These are phyloP conservation scores for Leptographium flavum DNA, from an alignment of 2,329 filamentous ascomycete genomes.

Conservation along the genomic window DNA sequence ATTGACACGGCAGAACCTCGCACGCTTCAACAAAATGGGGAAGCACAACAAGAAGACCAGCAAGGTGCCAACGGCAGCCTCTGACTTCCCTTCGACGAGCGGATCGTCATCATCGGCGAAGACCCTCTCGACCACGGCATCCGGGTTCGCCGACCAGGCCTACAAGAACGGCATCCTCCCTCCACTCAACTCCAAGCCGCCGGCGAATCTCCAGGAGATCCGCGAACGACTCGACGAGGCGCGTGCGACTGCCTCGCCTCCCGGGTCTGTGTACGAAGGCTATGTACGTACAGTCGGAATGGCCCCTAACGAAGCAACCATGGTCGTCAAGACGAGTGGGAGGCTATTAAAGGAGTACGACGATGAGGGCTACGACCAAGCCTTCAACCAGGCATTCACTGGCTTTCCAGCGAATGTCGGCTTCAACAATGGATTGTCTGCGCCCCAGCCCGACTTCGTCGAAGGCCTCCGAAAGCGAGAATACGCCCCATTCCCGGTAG, in stretches of 20 bases:
- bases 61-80: no score
- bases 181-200: background rate
- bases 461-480: background rate
- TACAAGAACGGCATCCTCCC: background rate
- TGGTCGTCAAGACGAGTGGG: background rate
- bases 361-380: background rate
- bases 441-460: background rate
- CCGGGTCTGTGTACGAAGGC: background rate
- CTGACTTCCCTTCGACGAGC: no score
- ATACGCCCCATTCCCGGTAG: background rate
- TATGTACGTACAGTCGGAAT: background rate
- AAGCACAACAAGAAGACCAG: no score
- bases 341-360: background rate
- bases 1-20: no score
- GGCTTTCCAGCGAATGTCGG: background rate
- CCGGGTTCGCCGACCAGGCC: background rate
- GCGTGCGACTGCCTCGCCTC: background rate
- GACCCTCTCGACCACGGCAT: background rate
- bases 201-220: background rate
- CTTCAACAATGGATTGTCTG: background rate
- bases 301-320: background rate
- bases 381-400: no score
- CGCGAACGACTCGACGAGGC: background rate
- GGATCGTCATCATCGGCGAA: no score
- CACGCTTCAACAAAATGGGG: no score